Evolutionary conservation across 495 filamentous ascomycete species (phyloP).

Genomic region (Chlorociboria aeruginascens): DNA sequence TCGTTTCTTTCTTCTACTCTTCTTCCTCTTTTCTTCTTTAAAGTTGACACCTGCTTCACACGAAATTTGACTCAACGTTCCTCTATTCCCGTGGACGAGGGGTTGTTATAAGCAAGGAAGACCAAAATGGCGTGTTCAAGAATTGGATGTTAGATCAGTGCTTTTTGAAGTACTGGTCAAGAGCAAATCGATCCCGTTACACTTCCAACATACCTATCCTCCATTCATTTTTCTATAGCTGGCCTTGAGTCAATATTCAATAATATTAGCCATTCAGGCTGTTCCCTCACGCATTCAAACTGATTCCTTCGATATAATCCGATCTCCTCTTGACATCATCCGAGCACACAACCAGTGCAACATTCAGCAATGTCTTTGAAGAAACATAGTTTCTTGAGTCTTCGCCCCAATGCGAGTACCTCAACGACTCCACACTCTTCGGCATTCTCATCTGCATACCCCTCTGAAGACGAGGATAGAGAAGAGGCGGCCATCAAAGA

Average conservation of each 20-base stretch:
- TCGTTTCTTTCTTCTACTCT: background rate
- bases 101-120: conserved; percentile 43
- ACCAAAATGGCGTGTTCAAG: conserved; percentile 42
- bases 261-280: conserved; percentile 1
- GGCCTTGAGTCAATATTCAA: conserved; percentile 5
- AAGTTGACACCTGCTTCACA: conserved; percentile 50
- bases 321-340: background rate
- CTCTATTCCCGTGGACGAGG: conserved; percentile 31
- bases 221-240: background rate
- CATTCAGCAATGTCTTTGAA: background rate
- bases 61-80: conserved; percentile 53
- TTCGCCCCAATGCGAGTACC: background rate
- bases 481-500: background rate
- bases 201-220: conserved; percentile 10
- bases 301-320: background rate
- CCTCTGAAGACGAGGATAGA: conserved; percentile 32
- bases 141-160: conserved; percentile 22
- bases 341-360: background rate
- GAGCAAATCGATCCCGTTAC: conserved; percentile 28
- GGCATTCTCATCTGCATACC: conserved; percentile 28
- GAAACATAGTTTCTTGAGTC: background rate
- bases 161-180: conserved; percentile 10
- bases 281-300: background rate
- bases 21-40: conserved; percentile 28
- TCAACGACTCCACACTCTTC: conserved; percentile 22